These are phyloP conservation scores for Umbilicus rupestris DNA, from an alignment of 164 flowering plant species.

Conservation along the genomic window DNA sequence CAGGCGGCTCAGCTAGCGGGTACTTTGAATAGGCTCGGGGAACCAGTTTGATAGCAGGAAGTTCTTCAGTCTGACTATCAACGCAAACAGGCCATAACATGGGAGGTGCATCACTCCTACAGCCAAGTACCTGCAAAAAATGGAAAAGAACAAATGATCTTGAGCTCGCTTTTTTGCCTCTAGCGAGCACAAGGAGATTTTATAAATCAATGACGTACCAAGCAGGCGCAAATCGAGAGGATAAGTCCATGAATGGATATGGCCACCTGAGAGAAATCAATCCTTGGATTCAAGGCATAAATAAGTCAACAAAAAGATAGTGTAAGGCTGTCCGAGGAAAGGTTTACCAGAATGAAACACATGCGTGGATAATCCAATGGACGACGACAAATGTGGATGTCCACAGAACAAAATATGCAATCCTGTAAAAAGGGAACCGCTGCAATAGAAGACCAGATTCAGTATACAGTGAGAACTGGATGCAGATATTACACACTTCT, in stretches of 20 bases:
- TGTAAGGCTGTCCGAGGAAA: not conserved
- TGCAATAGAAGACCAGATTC: not conserved
- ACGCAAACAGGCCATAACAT: constrained; percentile 5
- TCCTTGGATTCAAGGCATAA: not conserved
- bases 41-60: not conserved
- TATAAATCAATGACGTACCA: not conserved
- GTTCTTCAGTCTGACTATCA: not conserved
- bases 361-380: constrained; percentile 6
- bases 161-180: not conserved
- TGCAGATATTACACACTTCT: not conserved
- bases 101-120: constrained; percentile 6
- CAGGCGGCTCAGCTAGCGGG: not conserved
- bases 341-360: not conserved
- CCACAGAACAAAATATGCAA: constrained; percentile 8
- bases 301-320: not conserved
- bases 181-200: not conserved
- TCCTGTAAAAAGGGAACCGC: constrained; percentile 10
- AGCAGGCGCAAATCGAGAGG: constrained; percentile 7
- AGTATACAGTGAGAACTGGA: not conserved
- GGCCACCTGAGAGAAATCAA: constrained; percentile 5
- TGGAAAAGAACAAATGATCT: not conserved
- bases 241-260: constrained; percentile 6
- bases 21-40: not conserved
- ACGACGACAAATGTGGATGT: constrained; percentile 4
- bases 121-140: constrained; percentile 8